These are phyloP conservation scores for Allantophomopsis cytisporea DNA, from an alignment of 2,329 filamentous ascomycete species.

Conservation along the genomic window DNA sequence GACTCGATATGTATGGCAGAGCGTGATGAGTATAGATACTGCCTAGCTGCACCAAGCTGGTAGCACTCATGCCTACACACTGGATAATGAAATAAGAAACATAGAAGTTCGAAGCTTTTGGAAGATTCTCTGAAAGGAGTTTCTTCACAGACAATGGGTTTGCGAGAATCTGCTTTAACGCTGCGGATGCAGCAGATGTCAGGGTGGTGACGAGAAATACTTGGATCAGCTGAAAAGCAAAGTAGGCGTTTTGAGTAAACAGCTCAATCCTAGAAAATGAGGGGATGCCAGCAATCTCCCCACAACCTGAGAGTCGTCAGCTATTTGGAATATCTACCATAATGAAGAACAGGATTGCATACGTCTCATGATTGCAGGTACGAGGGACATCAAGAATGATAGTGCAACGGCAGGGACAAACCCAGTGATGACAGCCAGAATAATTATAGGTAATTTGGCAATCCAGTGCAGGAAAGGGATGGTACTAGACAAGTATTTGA, in stretches of 20 bases:
- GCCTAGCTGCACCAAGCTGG: conserved; percentile 41
- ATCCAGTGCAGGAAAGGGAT: conserved; percentile 44
- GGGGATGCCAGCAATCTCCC: conserved; percentile 42
- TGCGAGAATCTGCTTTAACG: conserved; percentile 33
- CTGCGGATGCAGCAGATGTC: conserved; percentile 44
- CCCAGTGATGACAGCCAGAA: conserved; percentile 48
- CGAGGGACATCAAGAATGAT: conserved; percentile 43
- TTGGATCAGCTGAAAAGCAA: conserved; percentile 48
- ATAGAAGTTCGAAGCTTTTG: conserved; percentile 53
- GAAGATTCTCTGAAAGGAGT: conserved; percentile 41
- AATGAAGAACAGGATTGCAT: conserved; percentile 9
- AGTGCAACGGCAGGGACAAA: conserved; percentile 46
- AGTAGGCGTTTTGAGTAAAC: conserved; percentile 50
- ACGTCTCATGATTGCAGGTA: conserved; percentile 47
- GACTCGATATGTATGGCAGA: conserved; percentile 43
- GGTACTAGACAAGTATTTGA: conserved; percentile 36
- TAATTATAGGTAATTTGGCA: conserved; percentile 33
- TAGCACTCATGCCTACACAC: conserved; percentile 46
- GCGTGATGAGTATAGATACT: conserved; percentile 43
- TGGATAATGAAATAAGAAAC: conserved; percentile 56
- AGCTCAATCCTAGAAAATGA: conserved; percentile 46
- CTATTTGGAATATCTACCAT: conserved; percentile 3
- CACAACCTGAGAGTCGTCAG: conserved; percentile 29
- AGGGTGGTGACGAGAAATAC: conserved; percentile 57
- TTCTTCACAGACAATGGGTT: conserved; percentile 31